A percentile compares a stretch with the other conserved stretches of the same genome.
These are phyloP conservation scores for Vitis hybrid DNA, from an alignment of 177 flowering plant species.

Conservation along the genomic window DNA sequence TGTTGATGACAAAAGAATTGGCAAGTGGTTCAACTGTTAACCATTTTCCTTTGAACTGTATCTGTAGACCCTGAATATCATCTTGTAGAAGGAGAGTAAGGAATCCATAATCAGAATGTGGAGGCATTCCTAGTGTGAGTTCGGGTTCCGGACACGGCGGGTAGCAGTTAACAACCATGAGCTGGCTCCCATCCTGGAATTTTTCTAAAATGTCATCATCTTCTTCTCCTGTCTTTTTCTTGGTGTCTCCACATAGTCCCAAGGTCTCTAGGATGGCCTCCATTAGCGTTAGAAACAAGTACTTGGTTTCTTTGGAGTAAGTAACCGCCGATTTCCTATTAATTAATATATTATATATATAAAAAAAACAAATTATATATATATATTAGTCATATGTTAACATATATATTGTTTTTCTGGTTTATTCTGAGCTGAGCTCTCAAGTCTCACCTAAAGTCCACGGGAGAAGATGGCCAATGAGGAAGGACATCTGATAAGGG, in stretches of 20 bases:
- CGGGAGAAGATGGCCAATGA: slow-evolving; percentile 79
- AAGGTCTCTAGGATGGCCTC: slow-evolving; percentile 75
- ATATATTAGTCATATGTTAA: not conserved
- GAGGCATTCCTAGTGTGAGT: slow-evolving; percentile 83
- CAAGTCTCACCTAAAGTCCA: slow-evolving; percentile 54
- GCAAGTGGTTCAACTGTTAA: slow-evolving; percentile 66
- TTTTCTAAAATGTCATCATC: slow-evolving; percentile 34
- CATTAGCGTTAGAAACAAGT: slow-evolving; percentile 52
- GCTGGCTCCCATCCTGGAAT: slow-evolving; percentile 76
- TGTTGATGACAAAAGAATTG: slow-evolving; percentile 67
- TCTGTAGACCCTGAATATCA: slow-evolving; percentile 69
- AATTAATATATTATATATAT: not conserved
- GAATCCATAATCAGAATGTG: slow-evolving; percentile 89
- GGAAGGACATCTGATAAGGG: slow-evolving; percentile 50
- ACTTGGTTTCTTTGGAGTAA: slow-evolving; percentile 56
- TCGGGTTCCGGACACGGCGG: slow-evolving; percentile 86
- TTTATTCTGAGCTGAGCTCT: not conserved
- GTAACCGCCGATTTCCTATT: slow-evolving; percentile 52
- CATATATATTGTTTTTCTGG: too few relatives aligned
- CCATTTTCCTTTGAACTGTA: slow-evolving; percentile 61
- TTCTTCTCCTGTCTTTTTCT: slow-evolving; percentile 6
- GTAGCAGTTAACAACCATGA: slow-evolving; percentile 69
- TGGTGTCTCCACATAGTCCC: slow-evolving; percentile 25
- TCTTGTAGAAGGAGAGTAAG: slow-evolving; percentile 90
- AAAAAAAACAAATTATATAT: not conserved